Evolutionary conservation across 805 yeast species (phyloP), one percentile per base, ranked within the genome.

Genomic region (Phaffomyces antillensis): DNA sequence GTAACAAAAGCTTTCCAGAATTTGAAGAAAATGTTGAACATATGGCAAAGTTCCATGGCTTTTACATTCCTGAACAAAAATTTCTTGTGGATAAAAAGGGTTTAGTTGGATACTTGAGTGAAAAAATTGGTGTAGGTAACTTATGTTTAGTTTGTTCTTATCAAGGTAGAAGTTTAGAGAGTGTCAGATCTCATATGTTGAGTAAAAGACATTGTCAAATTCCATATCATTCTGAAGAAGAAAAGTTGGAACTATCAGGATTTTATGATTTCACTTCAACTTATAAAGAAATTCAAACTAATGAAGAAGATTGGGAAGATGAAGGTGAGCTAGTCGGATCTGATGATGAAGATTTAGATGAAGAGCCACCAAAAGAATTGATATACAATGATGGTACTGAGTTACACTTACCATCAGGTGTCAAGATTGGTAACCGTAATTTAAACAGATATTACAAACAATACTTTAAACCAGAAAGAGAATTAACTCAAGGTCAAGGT

Each of bases 111-210:
- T 93, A 93, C 58, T 68, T 93, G 52, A 83, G 89, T 17, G 98
- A 93, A 62, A 93, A 93, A 64, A 79, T 93, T 47, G 93, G 96
- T 18, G 75, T 86, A 42, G 99, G 99, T 42, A 89, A 89, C 55
- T 76, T 90, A 49, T 93, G 99, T 64, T 68, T 93, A 45, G 77
- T 75, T 30, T 93, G 99, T 63, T 71, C 76, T 37, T 91, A 77
- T 61, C 96, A 90, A 68, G 97, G 97, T 24, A 76, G 80, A 57
- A 76, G 85, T 28, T 61, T 91, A 26, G 95, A 86, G 54, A 86
- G 96, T 20, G 93, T 84, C 2, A 81, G 96, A 58, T 90, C 88
- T 25, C 99, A 93, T 62, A 89, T 93, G 97, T 50, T 73, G 9
- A 72, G 83, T 23, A 93, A 93, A 68, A 79, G 85, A 51, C 99